A percentile compares a stretch with the other conserved stretches of the same genome.
phyloP scores from a whole-genome alignment of 2,329 filamentous ascomycete species.

The Graphilbum sp. region DNA sequence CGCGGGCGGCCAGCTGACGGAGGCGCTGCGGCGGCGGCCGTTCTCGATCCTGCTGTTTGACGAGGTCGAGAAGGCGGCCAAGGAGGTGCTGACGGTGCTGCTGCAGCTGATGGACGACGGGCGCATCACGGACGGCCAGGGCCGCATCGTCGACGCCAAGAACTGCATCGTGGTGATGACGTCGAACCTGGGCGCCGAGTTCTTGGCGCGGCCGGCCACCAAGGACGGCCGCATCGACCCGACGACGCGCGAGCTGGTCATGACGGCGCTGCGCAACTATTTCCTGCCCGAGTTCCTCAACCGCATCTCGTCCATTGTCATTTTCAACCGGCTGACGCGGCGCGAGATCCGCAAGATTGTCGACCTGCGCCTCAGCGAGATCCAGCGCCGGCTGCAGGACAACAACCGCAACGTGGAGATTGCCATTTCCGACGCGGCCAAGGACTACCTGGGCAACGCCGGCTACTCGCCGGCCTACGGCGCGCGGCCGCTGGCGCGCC shows the following conservation, averaged over 20 bases:
- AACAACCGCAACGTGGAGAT: conserved; percentile 82
- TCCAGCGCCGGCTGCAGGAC: conserved; percentile 74
- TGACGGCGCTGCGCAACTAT: conserved; percentile 80
- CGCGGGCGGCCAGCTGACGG: conserved; percentile 86
- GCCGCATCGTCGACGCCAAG: conserved; percentile 80
- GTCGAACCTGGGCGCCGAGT: conserved; percentile 90
- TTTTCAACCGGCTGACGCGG: conserved; percentile 92
- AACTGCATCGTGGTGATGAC: conserved; percentile 99
- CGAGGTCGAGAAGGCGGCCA: conserved; percentile 96
- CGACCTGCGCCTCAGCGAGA: conserved; percentile 71
- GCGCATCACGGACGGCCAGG: conserved; percentile 95
- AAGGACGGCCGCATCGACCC: conserved; percentile 75
- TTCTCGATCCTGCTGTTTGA: conserved; percentile 98
- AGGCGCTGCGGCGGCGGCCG: conserved; percentile 80
- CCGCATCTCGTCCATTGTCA: conserved; percentile 88
- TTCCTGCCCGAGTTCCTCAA: conserved; percentile 98
- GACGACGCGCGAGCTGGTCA: conserved; percentile 75
- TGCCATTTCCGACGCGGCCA: conserved; percentile 66
- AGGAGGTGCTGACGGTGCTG: conserved; percentile 90
- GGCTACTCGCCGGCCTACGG: conserved; percentile 95
- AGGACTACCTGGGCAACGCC: conserved; percentile 79
- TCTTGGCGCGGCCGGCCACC: conserved; percentile 61
- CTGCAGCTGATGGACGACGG: conserved; percentile 99
- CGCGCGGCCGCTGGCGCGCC: conserved; percentile 68
- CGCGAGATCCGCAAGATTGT: conserved; percentile 90